These are phyloP conservation scores for Gossypium turneri DNA, from an alignment of 345 rosid species.

Conservation along the genomic window DNA sequence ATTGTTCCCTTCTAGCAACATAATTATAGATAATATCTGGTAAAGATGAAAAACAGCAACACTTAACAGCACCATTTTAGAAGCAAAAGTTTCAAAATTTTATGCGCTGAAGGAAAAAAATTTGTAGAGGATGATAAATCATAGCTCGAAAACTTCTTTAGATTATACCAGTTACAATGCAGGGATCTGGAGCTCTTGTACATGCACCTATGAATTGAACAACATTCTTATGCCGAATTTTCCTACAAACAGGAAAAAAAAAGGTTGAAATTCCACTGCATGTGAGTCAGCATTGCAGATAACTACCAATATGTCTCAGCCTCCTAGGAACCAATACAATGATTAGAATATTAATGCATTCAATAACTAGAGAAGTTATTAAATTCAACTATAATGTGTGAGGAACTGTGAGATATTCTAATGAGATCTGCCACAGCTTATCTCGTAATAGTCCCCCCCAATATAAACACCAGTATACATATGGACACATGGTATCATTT, in stretches of 20 bases:
- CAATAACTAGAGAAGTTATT: neutral
- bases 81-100: slow-evolving; percentile 10
- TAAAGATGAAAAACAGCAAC: slow-evolving; percentile 16
- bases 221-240: slow-evolving; percentile 87
- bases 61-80: slow-evolving; percentile 9
- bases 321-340: slow-evolving; percentile 4
- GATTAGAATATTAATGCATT: neutral
- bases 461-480: neutral
- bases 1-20: slow-evolving; percentile 22
- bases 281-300: neutral
- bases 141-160: slow-evolving; percentile 7
- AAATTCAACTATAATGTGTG: neutral
- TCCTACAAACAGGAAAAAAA: slow-evolving; percentile 42
- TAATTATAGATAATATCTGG: slow-evolving; percentile 10
- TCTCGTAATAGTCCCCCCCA: neutral
- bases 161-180: slow-evolving; percentile 81
- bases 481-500: neutral
- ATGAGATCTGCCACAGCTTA: neutral
- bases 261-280: slow-evolving; percentile 1
- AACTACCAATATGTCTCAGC: neutral
- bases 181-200: slow-evolving; percentile 74
- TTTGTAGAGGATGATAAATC: neutral
- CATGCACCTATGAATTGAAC: slow-evolving; percentile 97
- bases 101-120: slow-evolving; percentile 2
- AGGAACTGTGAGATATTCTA: neutral